Evolutionary conservation across 176 grass and related monocot species (phyloP).

Genomic region (Lolium rigidum): DNA sequence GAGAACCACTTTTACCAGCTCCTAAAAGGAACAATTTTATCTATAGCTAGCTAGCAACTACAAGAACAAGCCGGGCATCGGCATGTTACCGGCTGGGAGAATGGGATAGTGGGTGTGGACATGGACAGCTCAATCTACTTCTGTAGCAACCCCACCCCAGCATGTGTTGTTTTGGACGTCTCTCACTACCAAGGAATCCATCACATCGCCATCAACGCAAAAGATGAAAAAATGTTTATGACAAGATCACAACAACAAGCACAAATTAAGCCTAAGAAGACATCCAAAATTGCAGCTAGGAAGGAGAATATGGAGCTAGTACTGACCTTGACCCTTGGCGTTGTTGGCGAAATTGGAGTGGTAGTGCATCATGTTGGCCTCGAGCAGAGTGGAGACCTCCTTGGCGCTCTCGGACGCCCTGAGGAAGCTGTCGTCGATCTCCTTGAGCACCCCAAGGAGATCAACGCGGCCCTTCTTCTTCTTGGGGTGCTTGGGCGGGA

Average conservation of each 20-base stretch:
- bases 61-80: background rate
- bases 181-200: constrained; percentile 51
- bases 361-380: constrained; percentile 98
- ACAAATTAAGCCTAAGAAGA: constrained; percentile 25
- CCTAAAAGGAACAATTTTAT: background rate
- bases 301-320: constrained; percentile 25
- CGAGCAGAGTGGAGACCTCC: constrained; percentile 86
- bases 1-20: background rate
- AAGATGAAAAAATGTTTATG: constrained; percentile 2
- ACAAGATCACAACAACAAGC: constrained; percentile 11
- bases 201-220: constrained; percentile 38
- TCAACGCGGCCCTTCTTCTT: constrained; percentile 59
- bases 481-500: constrained; percentile 59
- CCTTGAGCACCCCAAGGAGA: constrained; percentile 67
- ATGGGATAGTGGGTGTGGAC: constrained; percentile 32
- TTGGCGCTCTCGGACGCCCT: constrained; percentile 78
- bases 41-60: constrained; percentile 14
- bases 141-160: constrained; percentile 14
- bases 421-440: constrained; percentile 85
- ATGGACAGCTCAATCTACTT: constrained; percentile 37
- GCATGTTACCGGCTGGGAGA: constrained; percentile 13
- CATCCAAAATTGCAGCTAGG: constrained; percentile 23
- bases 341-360: constrained; percentile 93
- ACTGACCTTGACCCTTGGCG: constrained; percentile 50
- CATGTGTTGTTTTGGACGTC: constrained; percentile 45